Evolutionary conservation across 1,284 basidiomycete genomes (phyloP), one percentile per base, ranked within the genome.

Genomic region (Somion occarium): DNA sequence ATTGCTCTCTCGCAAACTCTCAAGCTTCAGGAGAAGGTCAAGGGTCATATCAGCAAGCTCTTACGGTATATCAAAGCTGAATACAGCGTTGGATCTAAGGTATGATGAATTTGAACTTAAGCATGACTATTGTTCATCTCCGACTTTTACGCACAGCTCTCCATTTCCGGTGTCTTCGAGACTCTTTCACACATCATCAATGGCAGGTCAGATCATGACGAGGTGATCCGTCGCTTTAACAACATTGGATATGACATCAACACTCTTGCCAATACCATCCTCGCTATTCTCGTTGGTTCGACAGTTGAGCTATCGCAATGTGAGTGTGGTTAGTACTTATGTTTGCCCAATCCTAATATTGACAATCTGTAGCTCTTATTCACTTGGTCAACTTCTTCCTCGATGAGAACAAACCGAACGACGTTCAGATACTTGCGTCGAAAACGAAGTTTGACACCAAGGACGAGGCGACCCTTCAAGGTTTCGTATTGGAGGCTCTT

Each of bases 281-380:
- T 91, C 27, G 85, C 87, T n/a, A 65, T 91, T 25, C 70, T 89
- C 67, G 76, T 90, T 49, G 78, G 79, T 20, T 70, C 79, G 2
- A 80, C 82, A 3, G 82, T 83, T 11, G 87, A 90, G 67, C 64
- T 90, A 38, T 79, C 83, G 13, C 73, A 91, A 53, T 77, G 86
- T 82, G 58, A 30, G 77, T 62, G 7, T 9, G 44, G 19, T 24
- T 37, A 20, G 15, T 19, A 38, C 49, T 59, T 23, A 56, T 27
- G 37, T 42, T 41, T 26, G 43, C 25, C 12, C 3, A n/a, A n/a
- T n/a, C n/a, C n/a, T n/a, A n/a, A n/a, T n/a, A n/a, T n/a, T n/a
- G n/a, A n/a, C n/a, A n/a, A 22, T 15, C 3, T 3, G 68, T 49
- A 77, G 79, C 71, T 2, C 59, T 79, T 53, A 70, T 74, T 42